Base-by-base conservation (phyloP, 306 rosid species). In the Cucurbita moschata region DNA sequence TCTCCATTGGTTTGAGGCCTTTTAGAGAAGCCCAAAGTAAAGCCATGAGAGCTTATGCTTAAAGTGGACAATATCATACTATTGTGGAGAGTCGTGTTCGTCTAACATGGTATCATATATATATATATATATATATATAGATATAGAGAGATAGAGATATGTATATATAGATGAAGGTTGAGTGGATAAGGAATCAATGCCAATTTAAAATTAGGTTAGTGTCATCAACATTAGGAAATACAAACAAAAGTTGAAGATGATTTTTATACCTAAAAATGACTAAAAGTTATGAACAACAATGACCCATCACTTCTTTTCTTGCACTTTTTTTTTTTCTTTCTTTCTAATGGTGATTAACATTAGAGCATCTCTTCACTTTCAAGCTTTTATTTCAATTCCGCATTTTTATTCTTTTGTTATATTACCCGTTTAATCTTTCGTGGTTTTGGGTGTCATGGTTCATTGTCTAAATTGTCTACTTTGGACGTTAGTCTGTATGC, bases 111-210 rank as follows among this genome's bases (percentile, higher is more conserved):
- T 19, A 19, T 19, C 19, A 19, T 30, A 30, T 30, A 30, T 30
- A 30, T 30, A 30, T 30, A 30, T 3, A 30, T 26, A 63, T 39
- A 63, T 39, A 10, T 63, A 30, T 30, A 19, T 0, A 19, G 0
- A 19, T 19, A 19, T 0, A 19, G 19, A 19, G 19, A 19, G 0
- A 19, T 19, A 19, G 19, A 19, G 19, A 19, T 26, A 26, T 26
- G 26, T 26, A 26, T 26, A 26, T 26, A 26, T 26, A 1, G 26
- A 16, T 63, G 50, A 63, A 65, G 53, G 53, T 65, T 18, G 57
- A 46, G 35, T 30, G 73, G 56, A 68, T 44, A 47, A 44, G 73
- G 73, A 46, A 68, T 68, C 54, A 44, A 47, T 68, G 47, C 73
- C 73, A 46, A 0, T 21, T 46, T 23, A n/a, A 14, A n/a, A 15